Percentiles rank a stretch among this genome's conserved stretches.
These are phyloP conservation scores for Zygnema circumcarinatum DNA, from an alignment of 139 green algal genomes.

Conservation along the genomic window DNA sequence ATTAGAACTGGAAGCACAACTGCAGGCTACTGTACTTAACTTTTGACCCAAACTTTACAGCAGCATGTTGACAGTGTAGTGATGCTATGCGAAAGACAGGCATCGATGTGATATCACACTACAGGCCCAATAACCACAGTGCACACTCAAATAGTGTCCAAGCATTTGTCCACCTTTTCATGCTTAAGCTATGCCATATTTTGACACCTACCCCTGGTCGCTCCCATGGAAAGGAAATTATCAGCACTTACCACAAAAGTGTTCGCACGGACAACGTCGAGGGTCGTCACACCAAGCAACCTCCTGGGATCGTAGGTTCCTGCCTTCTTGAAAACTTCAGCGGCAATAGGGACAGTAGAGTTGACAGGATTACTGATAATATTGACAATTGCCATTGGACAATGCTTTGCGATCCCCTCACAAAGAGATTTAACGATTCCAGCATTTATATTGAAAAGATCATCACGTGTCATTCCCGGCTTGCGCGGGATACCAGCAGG, in stretches of 20 bases:
- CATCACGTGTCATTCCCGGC: constrained; percentile 98
- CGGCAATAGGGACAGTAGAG: constrained; percentile 89
- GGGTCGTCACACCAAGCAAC: constrained; percentile 93
- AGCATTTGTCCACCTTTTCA: too few relatives aligned
- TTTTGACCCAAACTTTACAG: too few relatives aligned
- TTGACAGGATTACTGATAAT: constrained; percentile 94
- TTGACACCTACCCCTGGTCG: too few relatives aligned
- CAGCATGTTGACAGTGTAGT: too few relatives aligned
- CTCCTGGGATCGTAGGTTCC: constrained; percentile 87
- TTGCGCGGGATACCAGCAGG: constrained; percentile 96
- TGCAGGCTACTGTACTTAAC: too few relatives aligned
- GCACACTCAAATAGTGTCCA: too few relatives aligned
- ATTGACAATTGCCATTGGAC: constrained; percentile 79
- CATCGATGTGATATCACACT: too few relatives aligned
- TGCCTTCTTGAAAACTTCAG: constrained; percentile 80
- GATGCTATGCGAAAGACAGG: too few relatives aligned
- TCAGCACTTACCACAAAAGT: constrained; percentile 96
- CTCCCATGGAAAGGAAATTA: too few relatives aligned
- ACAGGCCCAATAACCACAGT: too few relatives aligned
- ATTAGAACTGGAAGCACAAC: too few relatives aligned
- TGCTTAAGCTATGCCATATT: too few relatives aligned
- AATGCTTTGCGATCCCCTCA: constrained; percentile 86
- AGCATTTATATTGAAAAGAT: constrained; percentile 99
- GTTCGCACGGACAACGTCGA: constrained; percentile 92
- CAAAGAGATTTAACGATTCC: constrained; percentile 91